A percentile compares a stretch with the other conserved stretches of the same genome.
phyloP scores from a whole-genome alignment of 108 stramenopile genomes.

The Cyclotella atomus region DNA sequence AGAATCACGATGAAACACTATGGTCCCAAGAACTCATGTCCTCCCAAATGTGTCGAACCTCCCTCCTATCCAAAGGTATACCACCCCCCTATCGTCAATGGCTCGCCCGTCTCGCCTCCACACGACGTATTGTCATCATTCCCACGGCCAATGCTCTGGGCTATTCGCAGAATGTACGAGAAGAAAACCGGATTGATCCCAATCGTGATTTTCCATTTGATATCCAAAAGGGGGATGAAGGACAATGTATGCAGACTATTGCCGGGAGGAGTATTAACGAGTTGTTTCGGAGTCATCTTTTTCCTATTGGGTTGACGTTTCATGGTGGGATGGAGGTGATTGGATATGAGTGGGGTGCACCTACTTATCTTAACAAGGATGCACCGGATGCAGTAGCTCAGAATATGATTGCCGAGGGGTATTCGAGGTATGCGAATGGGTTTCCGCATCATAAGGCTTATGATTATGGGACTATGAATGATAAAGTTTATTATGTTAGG shows the following conservation, averaged over 20 bases:
- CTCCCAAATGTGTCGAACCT: slow-evolving; percentile 40
- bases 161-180: slow-evolving; percentile 52
- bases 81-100: slow-evolving; percentile 44
- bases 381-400: slow-evolving; percentile 71
- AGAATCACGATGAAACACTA: slow-evolving; percentile 12
- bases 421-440: slow-evolving; percentile 58
- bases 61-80: slow-evolving; percentile 40
- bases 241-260: slow-evolving; percentile 79
- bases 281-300: slow-evolving; percentile 75
- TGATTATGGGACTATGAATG: slow-evolving; percentile 80
- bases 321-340: slow-evolving; percentile 94
- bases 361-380: slow-evolving; percentile 31
- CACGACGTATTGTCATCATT: slow-evolving; percentile 66
- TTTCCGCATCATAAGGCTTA: slow-evolving; percentile 43
- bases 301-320: slow-evolving; percentile 87
- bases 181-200: slow-evolving; percentile 76
- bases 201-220: slow-evolving; percentile 93
- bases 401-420: slow-evolving; percentile 41
- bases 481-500: slow-evolving; percentile 91
- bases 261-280: slow-evolving; percentile 88
- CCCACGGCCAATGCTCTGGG: slow-evolving; percentile 86
- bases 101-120: slow-evolving; percentile 73
- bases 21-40: slow-evolving; percentile 31
- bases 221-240: slow-evolving; percentile 14
- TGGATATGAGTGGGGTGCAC: slow-evolving; percentile 92